These are phyloP conservation scores for Gyromitra esculenta DNA, from an alignment of 2,329 filamentous ascomycete species.

Conservation along the genomic window DNA sequence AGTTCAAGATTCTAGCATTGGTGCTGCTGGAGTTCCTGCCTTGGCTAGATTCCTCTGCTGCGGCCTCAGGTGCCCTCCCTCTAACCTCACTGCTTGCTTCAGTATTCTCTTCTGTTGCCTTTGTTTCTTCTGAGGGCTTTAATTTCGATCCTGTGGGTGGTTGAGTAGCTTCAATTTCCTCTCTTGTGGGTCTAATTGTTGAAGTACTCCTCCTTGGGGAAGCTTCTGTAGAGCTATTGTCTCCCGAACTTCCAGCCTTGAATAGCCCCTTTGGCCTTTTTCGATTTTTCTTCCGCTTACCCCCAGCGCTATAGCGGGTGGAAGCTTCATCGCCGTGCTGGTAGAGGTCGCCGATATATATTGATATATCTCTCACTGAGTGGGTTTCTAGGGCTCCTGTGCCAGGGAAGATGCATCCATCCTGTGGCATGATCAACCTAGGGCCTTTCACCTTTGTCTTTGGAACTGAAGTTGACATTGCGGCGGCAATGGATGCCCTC, in stretches of 20 bases:
- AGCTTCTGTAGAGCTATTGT: slow-evolving; percentile 18
- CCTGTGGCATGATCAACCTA: slow-evolving; percentile 51
- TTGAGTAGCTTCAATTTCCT: slow-evolving; percentile 19
- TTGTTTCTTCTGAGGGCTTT: slow-evolving; percentile 19
- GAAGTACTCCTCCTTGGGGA: slow-evolving; percentile 35
- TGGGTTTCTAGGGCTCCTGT: slow-evolving; percentile 50
- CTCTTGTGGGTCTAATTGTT: slow-evolving; percentile 21
- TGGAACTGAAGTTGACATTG: slow-evolving; percentile 25
- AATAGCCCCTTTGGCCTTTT: slow-evolving; percentile 30
- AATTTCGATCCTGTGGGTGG: slow-evolving; percentile 18
- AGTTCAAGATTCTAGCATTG: slow-evolving; percentile 56
- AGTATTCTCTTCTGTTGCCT: slow-evolving; percentile 22
- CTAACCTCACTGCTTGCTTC: neutral
- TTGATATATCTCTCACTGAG: slow-evolving; percentile 49
- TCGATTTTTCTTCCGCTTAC: slow-evolving; percentile 28
- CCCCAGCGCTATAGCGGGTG: neutral
- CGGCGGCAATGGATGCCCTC: slow-evolving; percentile 28
- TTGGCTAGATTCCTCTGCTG: slow-evolving; percentile 30
- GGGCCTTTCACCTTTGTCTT: slow-evolving; percentile 22
- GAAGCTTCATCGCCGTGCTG: slow-evolving; percentile 45
- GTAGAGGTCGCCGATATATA: slow-evolving; percentile 48
- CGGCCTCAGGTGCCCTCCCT: slow-evolving; percentile 20
- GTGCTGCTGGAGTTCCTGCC: slow-evolving; percentile 43
- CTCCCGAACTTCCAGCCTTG: slow-evolving; percentile 4
- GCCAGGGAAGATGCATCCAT: slow-evolving; percentile 57